Base-by-base conservation (phyloP, 169 alveolate species). In the Cryptosporidium sp. region DNA sequence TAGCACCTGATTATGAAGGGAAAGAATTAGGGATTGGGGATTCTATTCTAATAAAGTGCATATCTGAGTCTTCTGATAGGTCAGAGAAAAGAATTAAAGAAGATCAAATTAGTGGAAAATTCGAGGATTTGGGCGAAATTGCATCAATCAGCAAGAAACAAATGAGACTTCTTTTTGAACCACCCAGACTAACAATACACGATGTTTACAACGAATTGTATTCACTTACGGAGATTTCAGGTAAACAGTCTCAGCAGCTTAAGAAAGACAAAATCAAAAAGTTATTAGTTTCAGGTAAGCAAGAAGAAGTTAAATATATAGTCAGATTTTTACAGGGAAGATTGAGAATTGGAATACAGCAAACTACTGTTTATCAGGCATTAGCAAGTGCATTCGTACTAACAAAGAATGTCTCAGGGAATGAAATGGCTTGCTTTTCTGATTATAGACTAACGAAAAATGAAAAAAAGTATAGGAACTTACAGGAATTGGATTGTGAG, bases 11-110 rank as follows among this genome's bases (percentile, higher is more conserved):
- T 74, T 98, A 97, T 91, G 96, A 94, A 86, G 97, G 96, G 41
- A 94, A 93, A 5, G 99, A 98, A 84, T 93, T 97, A 39, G 99
- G 99, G 10, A 97, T 98, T 35, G 99, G 99, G 1, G 97, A 97
- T 43, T 96, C 98, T 75, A 91, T 97, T 65, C 86, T 98, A 18
- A 91, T 96, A 45, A 97, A 97, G 93, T 97, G 99, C 2, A 97
- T 97, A 80, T 95, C 99, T 37, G 98, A 96, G 80, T 96, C 98
- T 10, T 95, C 97, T 69, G 99, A 99, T 21, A 93, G 94, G 71
- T 92, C 98, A 2, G 98, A 96, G 65, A 92, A 94, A 69, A 86
- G 95, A 85, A 91, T 98, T 33, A 98, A 97, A 94, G 97, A 96
- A 52, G 93, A 94, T 92, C 85, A 92, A 70, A 93, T 51, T 33